phyloP scores from a whole-genome alignment of 192 early-diverging fungal genomes.

The Phlyctochytrium bullatum region DNA sequence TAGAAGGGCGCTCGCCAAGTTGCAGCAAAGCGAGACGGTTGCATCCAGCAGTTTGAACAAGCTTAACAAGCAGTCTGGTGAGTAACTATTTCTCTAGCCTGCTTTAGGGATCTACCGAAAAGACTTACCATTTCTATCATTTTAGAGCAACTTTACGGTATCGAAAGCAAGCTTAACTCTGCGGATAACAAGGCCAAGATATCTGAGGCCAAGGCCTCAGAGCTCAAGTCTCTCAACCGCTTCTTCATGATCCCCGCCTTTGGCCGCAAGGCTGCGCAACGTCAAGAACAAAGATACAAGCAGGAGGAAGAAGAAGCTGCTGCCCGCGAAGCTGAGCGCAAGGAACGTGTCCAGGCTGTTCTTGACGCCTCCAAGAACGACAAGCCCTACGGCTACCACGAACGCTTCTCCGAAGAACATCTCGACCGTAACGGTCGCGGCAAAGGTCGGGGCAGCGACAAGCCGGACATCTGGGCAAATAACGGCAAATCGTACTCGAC shows the following conservation, averaged over 20 bases:
- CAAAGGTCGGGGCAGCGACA: background rate
- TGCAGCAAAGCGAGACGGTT: slow-evolving; percentile 39
- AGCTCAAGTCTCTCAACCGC: slow-evolving; percentile 51
- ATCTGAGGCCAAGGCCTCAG: slow-evolving; percentile 43
- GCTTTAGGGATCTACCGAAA: no score
- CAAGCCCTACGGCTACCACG: slow-evolving; percentile 16
- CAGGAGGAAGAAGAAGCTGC: slow-evolving; percentile 23
- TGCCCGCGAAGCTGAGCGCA: background rate
- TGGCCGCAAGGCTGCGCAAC: slow-evolving; percentile 39
- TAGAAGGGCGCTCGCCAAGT: slow-evolving; percentile 40
- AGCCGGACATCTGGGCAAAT: background rate
- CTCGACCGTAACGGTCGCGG: background rate
- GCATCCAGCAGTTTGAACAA: slow-evolving; percentile 28
- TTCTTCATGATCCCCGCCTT: slow-evolving; percentile 55
- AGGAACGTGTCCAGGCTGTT: slow-evolving; percentile 17
- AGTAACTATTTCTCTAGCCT: background rate
- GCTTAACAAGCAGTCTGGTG: slow-evolving; percentile 44
- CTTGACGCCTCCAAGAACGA: slow-evolving; percentile 20
- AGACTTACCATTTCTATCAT: no score
- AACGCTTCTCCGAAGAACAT: background rate
- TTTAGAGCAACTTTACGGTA: slow-evolving; percentile 46
- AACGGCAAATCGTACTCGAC: slow-evolving; percentile 35
- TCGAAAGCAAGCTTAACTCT: slow-evolving; percentile 38
- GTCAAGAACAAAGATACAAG: slow-evolving; percentile 31
- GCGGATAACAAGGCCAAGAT: slow-evolving; percentile 41